Conservation (phyloP, 2,329 filamentous ascomycete genomes). For the Phialocephala subalpina region DNA sequence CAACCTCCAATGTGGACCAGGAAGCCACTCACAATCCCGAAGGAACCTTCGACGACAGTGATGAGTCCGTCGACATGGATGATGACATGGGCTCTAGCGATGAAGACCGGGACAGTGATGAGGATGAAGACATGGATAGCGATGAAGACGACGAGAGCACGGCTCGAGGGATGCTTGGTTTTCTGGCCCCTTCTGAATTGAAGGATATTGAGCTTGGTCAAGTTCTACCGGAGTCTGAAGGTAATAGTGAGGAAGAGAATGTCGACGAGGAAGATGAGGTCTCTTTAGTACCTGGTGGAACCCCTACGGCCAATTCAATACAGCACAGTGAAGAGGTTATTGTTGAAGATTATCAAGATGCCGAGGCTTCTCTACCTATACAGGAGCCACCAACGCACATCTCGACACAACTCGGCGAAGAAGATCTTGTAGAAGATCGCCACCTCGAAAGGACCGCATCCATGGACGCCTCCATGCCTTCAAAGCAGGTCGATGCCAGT, state of each 20-base stretch:
- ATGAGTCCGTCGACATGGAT: constrained; percentile 75
- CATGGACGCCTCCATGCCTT: not conserved
- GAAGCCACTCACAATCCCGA: constrained; percentile 17
- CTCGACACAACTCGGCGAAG: not conserved
- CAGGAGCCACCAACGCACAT: not conserved
- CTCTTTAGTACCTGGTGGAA: constrained; percentile 37
- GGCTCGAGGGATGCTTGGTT: constrained; percentile 38
- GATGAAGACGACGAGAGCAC: constrained; percentile 42
- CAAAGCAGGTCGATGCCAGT: constrained; percentile 28
- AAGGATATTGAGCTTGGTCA: constrained; percentile 44
- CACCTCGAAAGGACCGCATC: not conserved
- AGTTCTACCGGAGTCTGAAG: constrained; percentile 16
- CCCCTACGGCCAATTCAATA: not conserved
- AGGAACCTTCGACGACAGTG: constrained; percentile 55
- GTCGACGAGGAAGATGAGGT: constrained; percentile 42
- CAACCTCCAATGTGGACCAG: constrained; percentile 34
- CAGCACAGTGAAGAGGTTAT: not conserved
- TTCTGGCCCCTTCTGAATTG: constrained; percentile 43
- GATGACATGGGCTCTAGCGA: constrained; percentile 70
- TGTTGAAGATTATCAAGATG: not conserved
- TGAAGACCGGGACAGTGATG: constrained; percentile 50
- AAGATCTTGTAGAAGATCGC: not conserved
- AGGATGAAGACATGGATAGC: constrained; percentile 54
- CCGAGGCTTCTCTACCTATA: not conserved
- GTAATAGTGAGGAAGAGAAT: constrained; percentile 20